Percentiles rank a stretch among this genome's conserved stretches.
These are phyloP conservation scores for Colletotrichum tanaceti DNA, from an alignment of 2,329 filamentous ascomycete genomes.

Conservation along the genomic window DNA sequence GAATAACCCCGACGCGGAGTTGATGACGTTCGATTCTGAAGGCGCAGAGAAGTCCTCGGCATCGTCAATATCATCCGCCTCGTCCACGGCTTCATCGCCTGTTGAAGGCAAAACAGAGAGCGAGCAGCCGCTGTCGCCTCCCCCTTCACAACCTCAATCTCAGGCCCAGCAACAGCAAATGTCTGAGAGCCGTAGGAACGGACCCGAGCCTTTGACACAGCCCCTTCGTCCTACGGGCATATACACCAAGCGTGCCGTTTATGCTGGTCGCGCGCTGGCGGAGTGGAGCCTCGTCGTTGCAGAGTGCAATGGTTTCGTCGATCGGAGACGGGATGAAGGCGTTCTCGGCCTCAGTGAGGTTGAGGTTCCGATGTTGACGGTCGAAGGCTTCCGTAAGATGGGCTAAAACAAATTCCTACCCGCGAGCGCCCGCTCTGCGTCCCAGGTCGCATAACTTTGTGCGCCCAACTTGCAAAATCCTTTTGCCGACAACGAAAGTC, in stretches of 20 bases:
- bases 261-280: slow-evolving; percentile 78
- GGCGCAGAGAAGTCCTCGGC: slow-evolving; percentile 32
- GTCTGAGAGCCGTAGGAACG: slow-evolving; percentile 37
- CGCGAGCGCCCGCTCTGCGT: not conserved
- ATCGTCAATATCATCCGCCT: slow-evolving; percentile 30
- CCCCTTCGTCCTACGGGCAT: slow-evolving; percentile 60
- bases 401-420: slow-evolving; percentile 19
- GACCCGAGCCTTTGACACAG: slow-evolving; percentile 52
- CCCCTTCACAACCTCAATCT: slow-evolving; percentile 42
- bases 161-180: slow-evolving; percentile 28
- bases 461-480: not conserved
- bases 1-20: slow-evolving; percentile 28
- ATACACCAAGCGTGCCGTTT: slow-evolving; percentile 63
- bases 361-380: slow-evolving; percentile 62
- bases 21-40: slow-evolving; percentile 36
- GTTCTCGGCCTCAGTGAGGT: slow-evolving; percentile 74
- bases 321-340: slow-evolving; percentile 79
- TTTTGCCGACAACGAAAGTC: slow-evolving; percentile 9
- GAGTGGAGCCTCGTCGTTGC: slow-evolving; percentile 82
- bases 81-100: slow-evolving; percentile 30
- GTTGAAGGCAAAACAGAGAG: slow-evolving; percentile 39
- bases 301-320: slow-evolving; percentile 85
- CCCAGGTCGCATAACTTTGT: not conserved
- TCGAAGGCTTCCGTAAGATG: slow-evolving; percentile 55
- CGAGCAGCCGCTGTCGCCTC: slow-evolving; percentile 43